Conservation (phyloP, 257 asterid species). For the Mentha longifolia region DNA sequence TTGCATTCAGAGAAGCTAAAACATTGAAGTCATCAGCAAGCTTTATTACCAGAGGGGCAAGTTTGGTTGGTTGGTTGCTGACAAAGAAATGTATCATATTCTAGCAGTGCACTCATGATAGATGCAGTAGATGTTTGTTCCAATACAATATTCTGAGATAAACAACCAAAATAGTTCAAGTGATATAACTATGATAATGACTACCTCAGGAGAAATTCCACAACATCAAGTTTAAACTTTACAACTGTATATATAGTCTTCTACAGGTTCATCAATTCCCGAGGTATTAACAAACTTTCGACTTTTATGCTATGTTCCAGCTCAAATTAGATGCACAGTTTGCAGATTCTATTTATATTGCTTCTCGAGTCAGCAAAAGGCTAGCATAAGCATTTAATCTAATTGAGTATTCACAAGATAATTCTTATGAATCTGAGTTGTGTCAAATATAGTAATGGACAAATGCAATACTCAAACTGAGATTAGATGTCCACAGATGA, state of each 20-base stretch:
- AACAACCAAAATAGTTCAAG: background rate
- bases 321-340: background rate
- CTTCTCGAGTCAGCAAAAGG: slow-evolving; percentile 8
- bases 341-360: background rate
- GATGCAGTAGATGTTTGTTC: background rate
- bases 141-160: background rate
- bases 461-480: slow-evolving; percentile 14
- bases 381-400: background rate
- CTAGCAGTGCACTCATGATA: slow-evolving; percentile 6
- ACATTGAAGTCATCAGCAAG: background rate
- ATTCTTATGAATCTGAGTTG: background rate
- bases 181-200: background rate
- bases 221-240: background rate
- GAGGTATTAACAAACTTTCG: slow-evolving; percentile 1
- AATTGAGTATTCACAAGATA: background rate
- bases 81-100: slow-evolving; percentile 41
- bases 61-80: background rate
- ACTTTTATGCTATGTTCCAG: background rate
- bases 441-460: background rate
- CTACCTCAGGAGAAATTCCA: background rate
- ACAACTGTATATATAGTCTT: background rate
- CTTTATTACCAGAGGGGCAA: background rate
- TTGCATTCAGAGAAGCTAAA: slow-evolving; percentile 12
- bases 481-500: background rate
- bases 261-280: background rate